These are phyloP conservation scores for Laburnicola sp. DNA, from an alignment of 2,329 filamentous ascomycete species.

Conservation along the genomic window DNA sequence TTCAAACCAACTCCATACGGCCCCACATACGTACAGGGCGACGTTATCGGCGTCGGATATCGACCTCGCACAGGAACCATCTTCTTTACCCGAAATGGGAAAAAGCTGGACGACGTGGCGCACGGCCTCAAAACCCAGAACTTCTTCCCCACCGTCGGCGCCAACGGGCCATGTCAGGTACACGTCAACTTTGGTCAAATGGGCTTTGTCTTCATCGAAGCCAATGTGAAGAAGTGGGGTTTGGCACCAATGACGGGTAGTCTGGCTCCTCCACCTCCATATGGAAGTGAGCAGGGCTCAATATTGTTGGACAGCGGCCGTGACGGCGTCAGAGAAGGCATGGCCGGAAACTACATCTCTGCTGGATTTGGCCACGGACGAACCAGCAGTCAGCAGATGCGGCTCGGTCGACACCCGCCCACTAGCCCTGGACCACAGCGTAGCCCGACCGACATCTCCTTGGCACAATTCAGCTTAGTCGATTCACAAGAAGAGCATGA, in stretches of 20 bases:
- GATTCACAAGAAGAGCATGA: constrained; percentile 62
- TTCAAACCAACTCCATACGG: constrained; percentile 81
- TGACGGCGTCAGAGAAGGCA: constrained; percentile 58
- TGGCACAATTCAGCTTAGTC: constrained; percentile 79
- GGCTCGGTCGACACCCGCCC: constrained; percentile 66
- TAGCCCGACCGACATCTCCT: constrained; percentile 92
- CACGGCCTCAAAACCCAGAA: constrained; percentile 94
- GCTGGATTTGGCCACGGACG: constrained; percentile 64
- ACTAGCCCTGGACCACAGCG: constrained; percentile 86
- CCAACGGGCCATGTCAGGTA: constrained; percentile 87
- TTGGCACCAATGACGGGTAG: constrained; percentile 94
- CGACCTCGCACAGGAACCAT: constrained; percentile 90
- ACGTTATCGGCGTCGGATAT: constrained; percentile 95
- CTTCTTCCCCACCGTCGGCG: constrained; percentile 96
- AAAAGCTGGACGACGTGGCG: constrained; percentile 91
- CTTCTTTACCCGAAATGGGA: constrained; percentile 98
- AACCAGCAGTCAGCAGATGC: constrained; percentile 76
- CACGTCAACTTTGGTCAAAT: constrained; percentile 98
- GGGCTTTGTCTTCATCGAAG: constrained; percentile 98
- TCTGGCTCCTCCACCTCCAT: constrained; percentile 90
- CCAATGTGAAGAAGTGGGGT: constrained; percentile 99
- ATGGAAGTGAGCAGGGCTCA: constrained; percentile 95
- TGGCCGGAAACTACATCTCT: constrained; percentile 53
- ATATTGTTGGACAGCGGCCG: constrained; percentile 85
- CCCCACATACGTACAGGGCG: constrained; percentile 83